Conservation (phyloP, 257 asterid species). For the Craterostigma plantagineum region DNA sequence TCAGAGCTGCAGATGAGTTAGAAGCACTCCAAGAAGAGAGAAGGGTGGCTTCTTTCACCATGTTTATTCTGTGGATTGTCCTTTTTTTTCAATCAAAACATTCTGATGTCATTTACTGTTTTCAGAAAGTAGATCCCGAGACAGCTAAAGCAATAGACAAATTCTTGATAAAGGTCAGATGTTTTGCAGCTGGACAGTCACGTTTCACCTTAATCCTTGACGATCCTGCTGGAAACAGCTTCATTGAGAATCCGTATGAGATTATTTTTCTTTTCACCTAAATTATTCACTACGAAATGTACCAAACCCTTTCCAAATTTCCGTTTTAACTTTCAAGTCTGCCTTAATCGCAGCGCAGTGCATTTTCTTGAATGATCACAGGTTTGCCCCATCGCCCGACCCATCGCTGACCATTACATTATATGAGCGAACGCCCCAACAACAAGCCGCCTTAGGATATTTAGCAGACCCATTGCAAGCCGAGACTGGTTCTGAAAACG, state of each 20-base stretch:
- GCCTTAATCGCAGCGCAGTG: too few relatives aligned
- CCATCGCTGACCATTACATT: slow-evolving; percentile 60
- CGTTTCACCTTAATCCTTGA: slow-evolving; percentile 65
- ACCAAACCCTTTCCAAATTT: too few relatives aligned
- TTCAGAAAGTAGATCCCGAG: slow-evolving; percentile 67
- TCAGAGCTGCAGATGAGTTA: slow-evolving; percentile 62
- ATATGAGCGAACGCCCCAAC: slow-evolving; percentile 83
- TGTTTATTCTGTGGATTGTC: slow-evolving; percentile 4
- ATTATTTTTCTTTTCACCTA: slow-evolving; percentile 3
- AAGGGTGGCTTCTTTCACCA: slow-evolving; percentile 31
- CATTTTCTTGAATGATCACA: slow-evolving; percentile 8
- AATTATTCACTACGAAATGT: too few relatives aligned
- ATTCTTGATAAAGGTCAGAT: slow-evolving; percentile 61
- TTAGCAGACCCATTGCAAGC: slow-evolving; percentile 35
- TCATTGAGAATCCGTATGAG: slow-evolving; percentile 91
- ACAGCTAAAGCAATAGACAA: slow-evolving; percentile 76
- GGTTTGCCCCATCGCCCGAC: slow-evolving; percentile 86
- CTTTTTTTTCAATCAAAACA: slow-evolving; percentile 4
- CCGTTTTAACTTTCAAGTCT: too few relatives aligned
- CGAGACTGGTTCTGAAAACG: slow-evolving; percentile 20
- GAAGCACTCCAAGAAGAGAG: slow-evolving; percentile 90
- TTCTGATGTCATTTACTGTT: slow-evolving; percentile 5
- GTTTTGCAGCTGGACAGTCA: slow-evolving; percentile 59
- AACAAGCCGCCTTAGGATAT: slow-evolving; percentile 65
- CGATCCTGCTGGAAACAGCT: slow-evolving; percentile 98